Percentiles rank a stretch among this genome's conserved stretches.
phyloP scores from a whole-genome alignment of 495 filamentous ascomycete species.

The Apodospora peruviana region DNA sequence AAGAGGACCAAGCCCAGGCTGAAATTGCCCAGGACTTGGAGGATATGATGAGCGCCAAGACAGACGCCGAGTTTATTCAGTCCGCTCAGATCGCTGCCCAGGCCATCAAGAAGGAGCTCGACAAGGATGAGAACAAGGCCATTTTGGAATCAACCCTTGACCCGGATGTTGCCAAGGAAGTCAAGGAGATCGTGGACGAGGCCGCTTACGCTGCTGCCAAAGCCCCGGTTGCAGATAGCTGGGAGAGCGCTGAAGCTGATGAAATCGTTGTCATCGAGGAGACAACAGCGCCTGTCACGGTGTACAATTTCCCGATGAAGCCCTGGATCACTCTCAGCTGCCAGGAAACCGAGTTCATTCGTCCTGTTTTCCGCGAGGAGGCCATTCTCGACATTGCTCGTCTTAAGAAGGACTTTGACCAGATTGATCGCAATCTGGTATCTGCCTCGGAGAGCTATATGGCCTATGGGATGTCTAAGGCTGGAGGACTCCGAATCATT shows the following conservation, averaged over 20 bases:
- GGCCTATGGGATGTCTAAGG: conserved; percentile 86
- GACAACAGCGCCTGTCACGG: conserved; percentile 57
- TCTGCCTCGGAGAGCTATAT: conserved; percentile 89
- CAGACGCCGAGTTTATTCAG: conserved; percentile 41
- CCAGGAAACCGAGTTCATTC: conserved; percentile 40
- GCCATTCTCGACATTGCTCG: conserved; percentile 81
- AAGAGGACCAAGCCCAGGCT: conserved; percentile 42
- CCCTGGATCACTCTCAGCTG: conserved; percentile 81
- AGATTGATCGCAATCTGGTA: conserved; percentile 87
- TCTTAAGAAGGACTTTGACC: conserved; percentile 95
- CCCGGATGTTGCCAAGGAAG: conserved; percentile 46
- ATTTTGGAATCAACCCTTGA: conserved; percentile 47
- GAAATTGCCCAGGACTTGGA: conserved; percentile 41
- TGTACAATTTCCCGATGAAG: conserved; percentile 92
- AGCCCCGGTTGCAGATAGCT: conserved; percentile 59
- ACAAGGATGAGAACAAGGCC: conserved; percentile 48
- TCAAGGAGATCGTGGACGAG: conserved; percentile 55
- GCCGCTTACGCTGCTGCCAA: conserved; percentile 33
- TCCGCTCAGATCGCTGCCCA: conserved; percentile 40
- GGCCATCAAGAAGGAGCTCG: conserved; percentile 51
- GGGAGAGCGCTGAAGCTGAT: conserved; percentile 68
- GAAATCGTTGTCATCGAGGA: conserved; percentile 71
- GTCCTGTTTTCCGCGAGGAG: conserved; percentile 59
- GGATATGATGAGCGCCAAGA: conserved; percentile 35
- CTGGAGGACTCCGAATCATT: conserved; percentile 85